Evolutionary conservation across 2,329 filamentous ascomycete species (phyloP).

Genomic region (Pseudocercospora macadamiae): DNA sequence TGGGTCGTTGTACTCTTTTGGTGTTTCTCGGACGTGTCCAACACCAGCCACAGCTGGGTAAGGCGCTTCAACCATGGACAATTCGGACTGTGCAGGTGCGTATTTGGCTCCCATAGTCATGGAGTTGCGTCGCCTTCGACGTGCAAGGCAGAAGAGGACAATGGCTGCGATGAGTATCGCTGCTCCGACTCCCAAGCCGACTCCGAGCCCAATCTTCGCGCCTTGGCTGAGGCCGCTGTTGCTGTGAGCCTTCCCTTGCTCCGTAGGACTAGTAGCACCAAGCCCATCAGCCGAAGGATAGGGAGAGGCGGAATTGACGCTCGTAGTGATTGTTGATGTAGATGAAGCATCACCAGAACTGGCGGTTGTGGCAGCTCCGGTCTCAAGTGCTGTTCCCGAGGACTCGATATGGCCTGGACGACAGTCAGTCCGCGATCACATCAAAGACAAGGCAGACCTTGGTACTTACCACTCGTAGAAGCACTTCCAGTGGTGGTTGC

Average conservation of each 20-base stretch:
- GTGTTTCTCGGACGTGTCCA: not conserved
- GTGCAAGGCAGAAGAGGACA: constrained; percentile 13
- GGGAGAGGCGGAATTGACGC: not conserved
- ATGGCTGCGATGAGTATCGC: constrained; percentile 20
- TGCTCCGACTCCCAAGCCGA: constrained; percentile 20
- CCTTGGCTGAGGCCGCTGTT: constrained; percentile 15
- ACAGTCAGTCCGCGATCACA: no score
- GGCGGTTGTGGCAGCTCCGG: no score
- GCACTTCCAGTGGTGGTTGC: no score
- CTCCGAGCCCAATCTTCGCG: constrained; percentile 25
- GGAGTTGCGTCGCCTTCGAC: constrained; percentile 12
- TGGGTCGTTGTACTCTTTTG: constrained; percentile 4
- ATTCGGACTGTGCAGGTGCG: constrained; percentile 20
- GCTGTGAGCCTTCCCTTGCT: not conserved
- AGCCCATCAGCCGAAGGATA: not conserved
- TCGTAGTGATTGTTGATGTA: not conserved
- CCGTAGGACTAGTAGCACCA: not conserved
- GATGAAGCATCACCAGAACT: not conserved
- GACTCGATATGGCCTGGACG: no score
- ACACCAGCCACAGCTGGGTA: constrained; percentile 10
- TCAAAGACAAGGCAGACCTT: no score
- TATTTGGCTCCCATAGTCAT: constrained; percentile 15
- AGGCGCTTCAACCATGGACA: constrained; percentile 24
- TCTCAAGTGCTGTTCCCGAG: not conserved
- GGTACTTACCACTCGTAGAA: no score